Base-by-base conservation (phyloP, 2,329 filamentous ascomycete genomes). In the Spiromastix sp. region DNA sequence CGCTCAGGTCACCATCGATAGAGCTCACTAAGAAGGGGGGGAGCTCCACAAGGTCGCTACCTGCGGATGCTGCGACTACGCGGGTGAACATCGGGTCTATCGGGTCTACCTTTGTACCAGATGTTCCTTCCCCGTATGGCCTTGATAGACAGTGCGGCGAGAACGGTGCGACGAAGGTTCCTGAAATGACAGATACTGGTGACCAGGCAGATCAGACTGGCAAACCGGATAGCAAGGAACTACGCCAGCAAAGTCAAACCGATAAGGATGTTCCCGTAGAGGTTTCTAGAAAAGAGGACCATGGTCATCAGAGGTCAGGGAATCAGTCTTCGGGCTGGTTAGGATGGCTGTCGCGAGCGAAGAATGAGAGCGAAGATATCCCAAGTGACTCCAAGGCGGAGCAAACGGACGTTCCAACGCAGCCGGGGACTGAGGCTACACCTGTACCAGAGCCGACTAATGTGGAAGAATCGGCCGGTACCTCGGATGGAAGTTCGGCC, bases 21-120 rank as follows among this genome's bases (percentile, higher is more conserved):
- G 39, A 25, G 18, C 39, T 67, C 37, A 65, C 61, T 3, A 55
- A 53, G 38, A 63, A 57, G 41, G 54, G 54, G 18, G 54, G 56
- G 19, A 46, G 42, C 18, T 64, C 63, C 4, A 62, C 51, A 24
- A 57, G 64, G 41, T 66, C 65, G 9, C 55, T 66, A 18, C 66
- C 66, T 9, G 61, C 58, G 8, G 51, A 59, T 47, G 59, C 57
- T 32, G 59, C 62, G 12, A 67, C 63, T 11, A 67, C 64, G 4
- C 54, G 52, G 31, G 49, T 67, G 33, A 61, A 67, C 44, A 60
- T 67, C 34, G 60, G 59, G 22, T 65, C 61, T 13, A 56, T 61
- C 42, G 54, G 56, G 30, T 56, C 56, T 20, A 45, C 51, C 16
- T 57, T 53, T 26, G 51, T 52, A 29, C 45, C 52, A 13, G 40